Base-by-base conservation (phyloP, 83 land plant species). In the Isoetes engelmannii region DNA sequence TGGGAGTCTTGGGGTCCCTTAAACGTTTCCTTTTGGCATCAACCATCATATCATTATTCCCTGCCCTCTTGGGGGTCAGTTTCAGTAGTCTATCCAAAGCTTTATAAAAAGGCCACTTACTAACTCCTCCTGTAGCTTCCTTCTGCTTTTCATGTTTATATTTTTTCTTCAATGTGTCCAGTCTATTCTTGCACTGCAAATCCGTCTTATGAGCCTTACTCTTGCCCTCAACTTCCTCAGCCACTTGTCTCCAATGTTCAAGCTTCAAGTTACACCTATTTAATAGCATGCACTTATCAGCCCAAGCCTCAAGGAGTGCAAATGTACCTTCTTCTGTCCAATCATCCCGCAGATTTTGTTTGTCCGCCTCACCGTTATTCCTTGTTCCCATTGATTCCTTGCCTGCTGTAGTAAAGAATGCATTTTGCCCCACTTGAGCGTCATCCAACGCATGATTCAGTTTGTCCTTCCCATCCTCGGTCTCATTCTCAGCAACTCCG, bases 81-180 rank as follows among this genome's bases (percentile, higher is more conserved):
- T 44, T 17, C 9, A 64, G 49, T 8, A 64, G 67, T 12, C 47
- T 28, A 15, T 64, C 67, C 13, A 64, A 47, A 3, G 45, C 41
- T 41, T 9, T 7, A 64, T 41, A 64, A 8, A 64, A 64, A 9
- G 67, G 67, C 67, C 67, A 64, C 47, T 64, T 64, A 17, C 67
- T 64, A 41, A 9, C 42, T 12, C 49, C 47, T 8, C 67, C 67
- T 12, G 45, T 18, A 12, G 47, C 41, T 47, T 8, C 42, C 47
- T 64, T 64, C 67, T 64, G 67, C 47, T 3, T 21, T 47, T 64
- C 67, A n/a, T 64, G 67, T 47, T 64, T 64, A 41, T 8, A 64
- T 44, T 64, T 64, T 47, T 64, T 64, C 67, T 64, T 64, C 49
- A 64, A 47, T 0, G 67, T 64, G 53, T 64, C 67, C 44, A 64